Evolutionary conservation across 139 green algal genomes (phyloP), one percentile per base, ranked within the genome.

Genomic region (Chlorella sp.): DNA sequence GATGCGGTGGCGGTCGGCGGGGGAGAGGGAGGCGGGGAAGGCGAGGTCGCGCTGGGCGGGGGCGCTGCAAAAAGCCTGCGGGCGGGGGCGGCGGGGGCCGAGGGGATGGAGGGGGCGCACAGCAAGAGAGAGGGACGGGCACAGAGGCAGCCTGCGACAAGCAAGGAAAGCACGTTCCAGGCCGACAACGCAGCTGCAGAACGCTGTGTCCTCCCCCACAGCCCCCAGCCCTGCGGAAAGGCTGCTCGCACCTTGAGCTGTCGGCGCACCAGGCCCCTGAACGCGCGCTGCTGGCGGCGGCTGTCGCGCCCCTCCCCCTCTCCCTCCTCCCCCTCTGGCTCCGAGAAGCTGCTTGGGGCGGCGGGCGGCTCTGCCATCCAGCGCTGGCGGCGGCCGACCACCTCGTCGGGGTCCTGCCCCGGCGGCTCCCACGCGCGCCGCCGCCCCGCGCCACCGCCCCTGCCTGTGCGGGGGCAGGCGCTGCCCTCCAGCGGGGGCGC

Each of bases 201-300:
- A n/a, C n/a, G n/a, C n/a, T n/a, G n/a, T n/a, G n/a, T n/a, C n/a
- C n/a, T n/a, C n/a, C n/a, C n/a, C n/a, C n/a, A n/a, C n/a, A n/a
- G n/a, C n/a, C n/a, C n/a, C n/a, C n/a, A n/a, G n/a, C n/a, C n/a
- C n/a, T n/a, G n/a, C n/a, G n/a, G n/a, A n/a, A n/a, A n/a, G n/a
- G n/a, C 21, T 17, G 61, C 61, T 11, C 41, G 0, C 59, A 70
- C 71, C 71, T 77, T 77, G 43, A 77, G 58, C 71, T 70, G 71
- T 17, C 71, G 58, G 21, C 59, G 43, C 8, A 77, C 19, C 31
- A 68, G 71, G 43, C 50, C 48, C 2, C 36, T 17, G 48, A 77
- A 56, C n/a, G 42, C 19, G 8, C 58, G n/a, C 21, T 76, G 40
- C 3, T 9, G 6, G 12, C 71, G 33, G 1, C 19, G 8, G 5